Base-by-base conservation (phyloP, 2,329 filamentous ascomycete species). In the Diaporthe vexans region DNA sequence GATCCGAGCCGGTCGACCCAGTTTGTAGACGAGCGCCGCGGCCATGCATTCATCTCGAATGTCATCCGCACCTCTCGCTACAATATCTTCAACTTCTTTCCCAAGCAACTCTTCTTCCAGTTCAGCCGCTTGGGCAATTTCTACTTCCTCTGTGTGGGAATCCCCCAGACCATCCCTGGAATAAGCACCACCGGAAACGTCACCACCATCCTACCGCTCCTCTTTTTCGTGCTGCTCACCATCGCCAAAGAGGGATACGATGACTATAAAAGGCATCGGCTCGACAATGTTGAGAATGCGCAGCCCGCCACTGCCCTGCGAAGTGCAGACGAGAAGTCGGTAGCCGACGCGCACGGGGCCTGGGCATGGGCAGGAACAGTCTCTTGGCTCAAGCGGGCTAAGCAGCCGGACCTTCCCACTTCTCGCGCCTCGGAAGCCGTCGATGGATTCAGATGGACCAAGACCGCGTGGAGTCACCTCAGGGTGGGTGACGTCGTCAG, bases 71-170 rank as follows among this genome's bases (percentile, higher is more conserved):
- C 94, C 0, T 95, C 93, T 76, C 91, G 95, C 63, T 97, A 97
- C 82, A 97, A 92, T 26, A 83, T 94, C 2, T 95, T 92, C 88
- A 94, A 95, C 81, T 97, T 97, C 81, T 83, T 97, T 19, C 95
- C 95, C 3, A 94, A 94, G 76, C 95, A 97, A 81, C 82, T 97
- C 21, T 88, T 95, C 75, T 95, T 95, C 72, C 95, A 97, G 80
- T 97, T 97, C 80, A 94, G 94, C 10, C 94, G 96, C 76, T 85
- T 97, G 63, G 94, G 94, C 77, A 97, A 97, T 83, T 97, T 97
- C 79, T 91, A 97, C 83, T 97, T 97, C 82, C 88, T 97, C 73
- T 92, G 94, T 78, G 91, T 97, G 77, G 94, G 94, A 57, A 92
- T 97, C 75, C 88, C 96, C 67, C 95, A 97, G 83, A 94, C 94